phyloP scores from a whole-genome alignment of 805 yeast genomes.

The Candida railenensis region DNA sequence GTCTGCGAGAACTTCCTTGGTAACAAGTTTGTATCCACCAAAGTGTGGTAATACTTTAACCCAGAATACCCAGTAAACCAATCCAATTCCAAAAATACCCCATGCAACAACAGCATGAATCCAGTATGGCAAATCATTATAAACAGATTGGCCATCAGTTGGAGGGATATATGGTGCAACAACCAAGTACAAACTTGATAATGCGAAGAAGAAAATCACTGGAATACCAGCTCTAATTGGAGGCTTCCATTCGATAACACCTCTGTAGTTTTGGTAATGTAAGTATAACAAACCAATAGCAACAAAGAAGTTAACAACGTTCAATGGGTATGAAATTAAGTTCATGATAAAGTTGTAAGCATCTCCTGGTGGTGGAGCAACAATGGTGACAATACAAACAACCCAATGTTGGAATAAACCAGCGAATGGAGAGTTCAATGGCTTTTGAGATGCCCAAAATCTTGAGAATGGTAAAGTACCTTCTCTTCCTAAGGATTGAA shows the following conservation, averaged over 20 bases:
- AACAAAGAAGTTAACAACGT: constrained; percentile 67
- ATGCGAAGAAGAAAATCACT: constrained; percentile 61
- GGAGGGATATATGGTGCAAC: constrained; percentile 84
- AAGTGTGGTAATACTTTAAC: constrained; percentile 53
- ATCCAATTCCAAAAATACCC: constrained; percentile 69
- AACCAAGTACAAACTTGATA: constrained; percentile 65
- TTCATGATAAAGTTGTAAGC: constrained; percentile 81
- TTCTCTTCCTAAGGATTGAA: constrained; percentile 80
- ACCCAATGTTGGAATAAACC: constrained; percentile 78
- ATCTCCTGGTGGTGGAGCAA: constrained; percentile 81
- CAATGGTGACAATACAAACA: constrained; percentile 67
- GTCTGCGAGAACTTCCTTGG: constrained; percentile 54
- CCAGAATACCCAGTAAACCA: constrained; percentile 67
- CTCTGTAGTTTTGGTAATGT: constrained; percentile 50
- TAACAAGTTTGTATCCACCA: constrained; percentile 51
- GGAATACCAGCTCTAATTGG: constrained; percentile 65
- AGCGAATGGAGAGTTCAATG: constrained; percentile 70
- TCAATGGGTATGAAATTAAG: constrained; percentile 77
- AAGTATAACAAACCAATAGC: constrained; percentile 62
- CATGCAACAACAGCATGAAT: constrained; percentile 80
- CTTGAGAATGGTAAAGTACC: constrained; percentile 74
- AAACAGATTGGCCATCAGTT: constrained; percentile 60
- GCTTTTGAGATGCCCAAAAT: constrained; percentile 68
- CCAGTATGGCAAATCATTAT: constrained; percentile 71
- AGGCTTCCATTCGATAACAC: constrained; percentile 62